A percentile compares a stretch with the other conserved stretches of the same genome.
Evolutionary conservation across 2,329 filamentous ascomycete species (phyloP).

Genomic region (Cytospora piceae): DNA sequence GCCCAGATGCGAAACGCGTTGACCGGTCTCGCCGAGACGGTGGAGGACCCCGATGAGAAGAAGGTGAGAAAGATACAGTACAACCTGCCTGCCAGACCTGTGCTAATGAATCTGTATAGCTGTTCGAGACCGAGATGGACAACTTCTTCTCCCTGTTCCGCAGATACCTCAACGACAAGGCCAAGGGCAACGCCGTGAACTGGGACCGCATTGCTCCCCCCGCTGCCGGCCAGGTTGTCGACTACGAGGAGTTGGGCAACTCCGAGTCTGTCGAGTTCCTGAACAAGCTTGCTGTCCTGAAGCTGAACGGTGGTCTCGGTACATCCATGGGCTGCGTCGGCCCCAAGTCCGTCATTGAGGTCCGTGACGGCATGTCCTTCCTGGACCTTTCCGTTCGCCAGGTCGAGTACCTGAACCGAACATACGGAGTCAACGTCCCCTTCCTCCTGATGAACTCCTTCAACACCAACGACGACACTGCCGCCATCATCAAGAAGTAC

Average conservation of each 20-base stretch:
- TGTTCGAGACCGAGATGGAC: constrained; percentile 99
- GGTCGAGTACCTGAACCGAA: constrained; percentile 99
- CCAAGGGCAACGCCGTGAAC: constrained; percentile 93
- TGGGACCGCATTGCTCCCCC: constrained; percentile 97
- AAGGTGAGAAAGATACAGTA: constrained; percentile 63
- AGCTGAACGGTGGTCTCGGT: constrained; percentile 98
- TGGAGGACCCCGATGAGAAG: constrained; percentile 78
- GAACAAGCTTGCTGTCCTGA: constrained; percentile 96
- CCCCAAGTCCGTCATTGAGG: constrained; percentile 99
- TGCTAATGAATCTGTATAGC: constrained; percentile 50
- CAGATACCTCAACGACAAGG: constrained; percentile 97
- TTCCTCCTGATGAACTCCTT: constrained; percentile 99
- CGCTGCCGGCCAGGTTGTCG: constrained; percentile 89
- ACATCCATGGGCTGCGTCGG: constrained; percentile 99
- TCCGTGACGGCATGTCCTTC: constrained; percentile 99
- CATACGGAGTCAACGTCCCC: constrained; percentile 94
- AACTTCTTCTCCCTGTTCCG: constrained; percentile 99
- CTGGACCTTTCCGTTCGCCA: constrained; percentile 97
- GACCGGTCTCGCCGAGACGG: constrained; percentile 88
- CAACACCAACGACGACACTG: constrained; percentile 98
- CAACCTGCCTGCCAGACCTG: neutral
- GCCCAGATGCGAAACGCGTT: constrained; percentile 99
- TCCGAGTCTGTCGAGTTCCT: constrained; percentile 91
- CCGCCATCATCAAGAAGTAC: constrained; percentile 99
- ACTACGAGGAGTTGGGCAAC: constrained; percentile 89